Evolutionary conservation across 1,284 basidiomycete species (phyloP).

Genomic region (Farysia itapuensis): DNA sequence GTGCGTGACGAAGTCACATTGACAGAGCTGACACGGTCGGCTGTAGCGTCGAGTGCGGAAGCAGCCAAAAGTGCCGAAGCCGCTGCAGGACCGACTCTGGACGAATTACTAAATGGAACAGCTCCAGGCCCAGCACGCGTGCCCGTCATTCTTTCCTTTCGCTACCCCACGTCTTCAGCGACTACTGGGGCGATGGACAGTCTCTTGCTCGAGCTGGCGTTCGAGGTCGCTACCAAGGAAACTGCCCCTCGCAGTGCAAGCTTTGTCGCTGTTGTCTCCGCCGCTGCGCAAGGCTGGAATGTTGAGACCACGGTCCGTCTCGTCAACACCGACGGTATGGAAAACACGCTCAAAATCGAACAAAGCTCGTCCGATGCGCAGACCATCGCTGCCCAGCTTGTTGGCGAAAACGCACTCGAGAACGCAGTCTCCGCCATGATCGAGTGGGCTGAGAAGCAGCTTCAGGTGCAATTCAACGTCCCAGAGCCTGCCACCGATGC

Average conservation of each 20-base stretch:
- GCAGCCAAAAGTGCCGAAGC: not conserved
- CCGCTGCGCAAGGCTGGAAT: no score
- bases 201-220: no score
- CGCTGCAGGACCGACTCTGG: not conserved
- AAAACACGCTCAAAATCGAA: conserved; percentile 7
- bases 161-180: conserved; percentile 4
- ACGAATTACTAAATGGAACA: conserved; percentile 11
- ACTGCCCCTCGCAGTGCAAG: no score
- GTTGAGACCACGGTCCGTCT: no score
- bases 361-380: conserved; percentile 10
- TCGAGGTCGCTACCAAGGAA: no score
- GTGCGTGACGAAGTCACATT: conserved; percentile 30
- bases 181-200: no score
- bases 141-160: conserved; percentile 29
- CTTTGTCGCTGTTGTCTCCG: no score
- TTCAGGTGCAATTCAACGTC: conserved; percentile 6
- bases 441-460: conserved; percentile 17
- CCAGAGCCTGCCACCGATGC: conserved; percentile 1
- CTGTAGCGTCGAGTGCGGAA: conserved; percentile 14
- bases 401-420: conserved; percentile 20
- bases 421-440: conserved; percentile 10
- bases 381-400: conserved; percentile 6
- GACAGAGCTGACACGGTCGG: conserved; percentile 30
- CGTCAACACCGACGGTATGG: not conserved
- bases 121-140: conserved; percentile 1